Base-by-base conservation (phyloP, 2,329 filamentous ascomycete genomes). In the Pseudogymnoascus sp. region DNA sequence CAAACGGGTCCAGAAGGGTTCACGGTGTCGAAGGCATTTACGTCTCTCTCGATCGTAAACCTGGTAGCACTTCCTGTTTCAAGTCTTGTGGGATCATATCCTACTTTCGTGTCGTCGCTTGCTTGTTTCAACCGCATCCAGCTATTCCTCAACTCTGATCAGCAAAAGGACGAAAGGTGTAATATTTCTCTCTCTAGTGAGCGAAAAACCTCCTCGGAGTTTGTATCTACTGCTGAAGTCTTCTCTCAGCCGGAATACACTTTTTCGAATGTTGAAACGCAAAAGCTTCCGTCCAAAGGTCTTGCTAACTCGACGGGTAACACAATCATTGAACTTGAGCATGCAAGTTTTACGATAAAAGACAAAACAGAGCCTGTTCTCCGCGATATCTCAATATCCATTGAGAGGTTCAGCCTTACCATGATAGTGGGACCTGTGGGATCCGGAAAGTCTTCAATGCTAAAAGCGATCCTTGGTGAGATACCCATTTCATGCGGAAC, bases 371-470 rank as follows among this genome's bases (percentile, higher is more conserved):
- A 37, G 36, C 36, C 36, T 37, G 36, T 37, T 37, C 36, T 37
- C 36, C 36, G 13, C 36, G 36, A 37, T 37, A 37, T 37, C 36
- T 37, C 36, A 37, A 37, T 37, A 37, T 37, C 36, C 36, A 37
- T 37, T 37, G 36, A 37, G 36, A 37, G 36, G 36, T 37, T 37
- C 5, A 37, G 36, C 36, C 36, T 37, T 37, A 37, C 36, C 36
- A 37, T 37, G 36, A 65, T 70, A 36, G 60, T 71, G 14, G 71
- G 71, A 6, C 69, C 69, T 13, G 68, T 72, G 11, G 72, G 71
- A 6, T 69, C 66, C 23, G 71, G 73, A 23, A 74, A 74, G 41
- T 67, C 64, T 4, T 66, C 65, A 19, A 51, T 70, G 23, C 36
- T 69, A 43, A 65, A 71, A 64, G 64, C 68, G 36, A 51, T 73